Base-by-base conservation (phyloP, 805 yeast genomes). In the Candida anglica region DNA sequence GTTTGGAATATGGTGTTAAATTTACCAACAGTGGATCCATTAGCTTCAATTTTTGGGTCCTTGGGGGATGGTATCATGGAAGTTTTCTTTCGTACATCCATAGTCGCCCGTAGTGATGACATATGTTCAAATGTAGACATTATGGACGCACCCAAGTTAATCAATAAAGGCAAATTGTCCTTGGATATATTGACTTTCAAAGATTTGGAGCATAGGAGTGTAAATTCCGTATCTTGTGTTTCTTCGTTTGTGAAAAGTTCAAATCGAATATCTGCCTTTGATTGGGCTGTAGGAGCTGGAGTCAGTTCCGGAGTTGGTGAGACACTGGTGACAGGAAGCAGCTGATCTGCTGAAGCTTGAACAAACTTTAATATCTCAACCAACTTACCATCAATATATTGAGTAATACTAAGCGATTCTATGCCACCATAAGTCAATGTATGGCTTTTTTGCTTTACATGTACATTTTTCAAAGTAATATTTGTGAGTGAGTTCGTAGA, bases 181-280 rank as follows among this genome's bases (percentile, higher is more conserved):
- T 42, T 34, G 24, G 59, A 60, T 3, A 60, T 33, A 11, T 32
- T 30, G 9, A 55, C 13, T 8, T 16, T 32, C 0, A 71, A 68
- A 0, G 59, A 52, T 38, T 76, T 76, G 0, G 78, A 63, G 15
- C 71, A 50, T 2, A 76, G 47, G 0, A 69, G 19, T 0, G 77
- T 71, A 14, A 63, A 50, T 26, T 69, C 69, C 0, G 50, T 36
- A 6, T 33, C 33, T 4, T 42, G 41, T 8, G 23, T 20, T 19
- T 40, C 52, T 1, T 27, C 2, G 8, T 43, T 49, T 6, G 49
- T 39, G 30, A 67, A 63, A 15, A 67, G 37, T 46, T 79, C 84
- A 48, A 79, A 74, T 21, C 80, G 48, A 2, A 79, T 30, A 42
- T 79, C 86, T 5, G 73, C 70, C 26, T 66, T 67, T 1, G 44